These are phyloP conservation scores for Venturia nashicola DNA, from an alignment of 2,329 filamentous ascomycete species.

Conservation along the genomic window DNA sequence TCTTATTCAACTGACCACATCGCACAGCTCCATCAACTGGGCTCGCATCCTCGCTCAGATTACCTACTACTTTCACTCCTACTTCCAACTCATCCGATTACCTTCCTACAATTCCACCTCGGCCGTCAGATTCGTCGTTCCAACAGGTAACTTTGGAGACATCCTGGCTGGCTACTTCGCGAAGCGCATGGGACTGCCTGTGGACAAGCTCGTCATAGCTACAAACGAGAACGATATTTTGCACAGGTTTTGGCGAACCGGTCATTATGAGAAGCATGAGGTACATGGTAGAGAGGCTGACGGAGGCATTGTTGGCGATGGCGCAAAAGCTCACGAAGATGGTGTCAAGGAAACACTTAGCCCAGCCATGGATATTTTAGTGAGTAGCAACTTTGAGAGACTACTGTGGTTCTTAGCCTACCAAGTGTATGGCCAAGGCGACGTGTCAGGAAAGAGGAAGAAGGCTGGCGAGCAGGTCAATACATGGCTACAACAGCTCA, in stretches of 20 bases:
- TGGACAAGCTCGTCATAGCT: constrained; percentile 79
- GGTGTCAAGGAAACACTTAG: constrained; percentile 85
- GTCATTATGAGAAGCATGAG: constrained; percentile 77
- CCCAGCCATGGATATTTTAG: constrained; percentile 95
- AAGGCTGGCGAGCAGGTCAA: constrained; percentile 60
- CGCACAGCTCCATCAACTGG: constrained; percentile 69
- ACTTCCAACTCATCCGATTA: constrained; percentile 64
- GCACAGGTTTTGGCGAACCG: constrained; percentile 85
- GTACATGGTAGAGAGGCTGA: constrained; percentile 45
- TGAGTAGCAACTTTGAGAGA: constrained; percentile 93
- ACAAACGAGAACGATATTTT: constrained; percentile 98
- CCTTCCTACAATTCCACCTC: constrained; percentile 41
- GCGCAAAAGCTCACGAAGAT: constrained; percentile 48
- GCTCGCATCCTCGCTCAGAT: constrained; percentile 92
- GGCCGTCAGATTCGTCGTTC: constrained; percentile 74
- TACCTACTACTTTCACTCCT: constrained; percentile 92
- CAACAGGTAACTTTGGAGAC: constrained; percentile 94
- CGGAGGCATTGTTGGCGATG: constrained; percentile 42
- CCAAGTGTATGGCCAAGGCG: constrained; percentile 40
- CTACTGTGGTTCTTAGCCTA: constrained; percentile 87
- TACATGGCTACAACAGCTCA: constrained; percentile 68
- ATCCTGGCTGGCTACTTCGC: constrained; percentile 92
- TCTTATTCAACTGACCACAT: constrained; percentile 62
- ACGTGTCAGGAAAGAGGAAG: constrained; percentile 32
- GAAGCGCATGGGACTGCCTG: constrained; percentile 74